Base-by-base conservation (phyloP, 345 rosid species). In the Corymbia maculata region DNA sequence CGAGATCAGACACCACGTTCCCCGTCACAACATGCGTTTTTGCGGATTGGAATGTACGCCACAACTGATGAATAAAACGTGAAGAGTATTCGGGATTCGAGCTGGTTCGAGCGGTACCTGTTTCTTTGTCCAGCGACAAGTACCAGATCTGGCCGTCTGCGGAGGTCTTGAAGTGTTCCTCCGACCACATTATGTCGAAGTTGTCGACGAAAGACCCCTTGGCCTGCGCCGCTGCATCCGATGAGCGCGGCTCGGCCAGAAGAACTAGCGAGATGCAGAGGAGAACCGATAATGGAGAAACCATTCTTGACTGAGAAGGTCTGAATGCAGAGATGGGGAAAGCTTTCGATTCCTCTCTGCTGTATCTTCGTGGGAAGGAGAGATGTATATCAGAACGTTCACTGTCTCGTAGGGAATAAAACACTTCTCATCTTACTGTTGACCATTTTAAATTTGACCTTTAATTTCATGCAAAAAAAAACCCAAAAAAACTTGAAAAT, bases 141-240 rank as follows among this genome's bases (percentile, higher is more conserved):
- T 94, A 94, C 99, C 99, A 97, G 98, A 95, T 97, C 97, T 96
- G 94, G 32, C 99, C 98, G 88, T 96, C 99, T 86, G 93, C 96
- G 32, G 99, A 97, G 79, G 99, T 96, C 88, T 93, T 96, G 93
- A 97, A 97, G 90, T 97, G 99, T 28, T 95, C 91, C 75, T 97
- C 97, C 12, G 98, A 95, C 96, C 97, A 97, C 99, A 97, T 97
- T 17, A 97, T 97, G 59, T 92, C 92, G 93, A 97, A 97, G 66
- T 97, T 95, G n/a, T 97, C 99, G 59, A 95, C 93, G 86, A 97
- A 97, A 2, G 97, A 93, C 19, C 89, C 92, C 85, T 91, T 91
- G 30, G 98, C 79, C 86, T 59, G 79, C 30, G 88, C 61, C 22
- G 75, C 80, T 9, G 88, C 90, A 2, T 55, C 70, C 3, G 85